Base-by-base conservation (phyloP, 805 yeast genomes). In the Lachancea fermentati region DNA sequence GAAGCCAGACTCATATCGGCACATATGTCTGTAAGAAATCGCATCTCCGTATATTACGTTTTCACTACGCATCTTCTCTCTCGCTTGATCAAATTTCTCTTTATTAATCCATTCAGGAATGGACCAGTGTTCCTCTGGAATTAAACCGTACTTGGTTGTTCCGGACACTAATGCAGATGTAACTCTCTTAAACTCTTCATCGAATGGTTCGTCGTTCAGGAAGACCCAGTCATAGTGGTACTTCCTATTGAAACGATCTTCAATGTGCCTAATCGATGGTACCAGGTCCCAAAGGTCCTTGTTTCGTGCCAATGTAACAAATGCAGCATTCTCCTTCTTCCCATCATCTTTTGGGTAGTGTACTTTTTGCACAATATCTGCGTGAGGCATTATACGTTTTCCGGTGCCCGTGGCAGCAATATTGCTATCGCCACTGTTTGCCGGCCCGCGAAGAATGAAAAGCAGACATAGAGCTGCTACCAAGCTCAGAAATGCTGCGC, bases 171-270 rank as follows among this genome's bases (percentile, higher is more conserved):
- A 52, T 15, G 69, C 69, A 9, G 68, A 45, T 1, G 82, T 72
- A 18, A 66, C 58, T 19, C 62, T 55, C 42, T 66, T 71, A 58
- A 85, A 85, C 46, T 73, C 75, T 3, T 68, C 71, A 32, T 71
- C 56, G 58, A 85, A 85, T 2, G 73, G 76, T 45, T 68, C 73
- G 54, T 85, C 88, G 58, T 85, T 85, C 35, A 85, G 60, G 51
- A 85, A 85, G 2, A 83, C 80, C 86, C 88, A 85, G 58, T 85
- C 93, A 54, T 85, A 84, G 49, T 78, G 73, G 55, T 60, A 80
- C 39, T 69, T 65, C 31, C 54, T 26, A 60, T 85, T 85, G 66
- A 82, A 84, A 29, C 89, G 62, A 48, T 73, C 79, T 54, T 84
- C 85, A 34, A 79, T 75, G 42, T 72, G 71, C 47, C 76, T 72